Evolutionary conservation across 768 basidiomycete genomes (phyloP).

Genomic region (Lactarius sp.): DNA sequence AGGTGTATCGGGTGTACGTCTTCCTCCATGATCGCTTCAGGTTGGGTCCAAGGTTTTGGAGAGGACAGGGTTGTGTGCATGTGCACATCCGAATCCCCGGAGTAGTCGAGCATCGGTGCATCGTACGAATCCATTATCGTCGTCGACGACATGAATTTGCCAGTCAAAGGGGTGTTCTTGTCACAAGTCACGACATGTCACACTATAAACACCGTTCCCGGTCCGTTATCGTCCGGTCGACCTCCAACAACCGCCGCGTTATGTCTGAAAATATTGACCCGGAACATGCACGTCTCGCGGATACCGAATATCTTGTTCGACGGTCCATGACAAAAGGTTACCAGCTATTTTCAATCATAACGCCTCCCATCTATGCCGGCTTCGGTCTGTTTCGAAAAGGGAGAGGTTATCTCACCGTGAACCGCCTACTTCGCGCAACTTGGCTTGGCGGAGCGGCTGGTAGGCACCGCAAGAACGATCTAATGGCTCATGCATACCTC

Average conservation of each 20-base stretch:
- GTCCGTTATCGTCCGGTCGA: background rate
- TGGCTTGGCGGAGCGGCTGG: conserved; percentile 67
- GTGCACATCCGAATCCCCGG: conserved; percentile 24
- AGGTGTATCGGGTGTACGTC: conserved; percentile 17
- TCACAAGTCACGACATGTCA: background rate
- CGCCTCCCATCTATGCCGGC: conserved; percentile 55
- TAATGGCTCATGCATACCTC: background rate
- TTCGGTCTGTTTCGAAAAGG: conserved; percentile 53
- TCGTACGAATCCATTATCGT: conserved; percentile 26
- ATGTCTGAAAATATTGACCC: conserved; percentile 7
- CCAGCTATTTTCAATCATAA: conserved; percentile 56
- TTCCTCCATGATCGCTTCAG: conserved; percentile 27
- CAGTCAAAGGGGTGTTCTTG: conserved; percentile 6
- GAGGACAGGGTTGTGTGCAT: conserved; percentile 26
- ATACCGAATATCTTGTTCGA: conserved; percentile 63
- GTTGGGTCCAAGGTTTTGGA: conserved; percentile 24
- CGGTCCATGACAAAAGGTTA: conserved; percentile 64
- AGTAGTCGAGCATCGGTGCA: conserved; percentile 26
- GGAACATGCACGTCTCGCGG: conserved; percentile 41
- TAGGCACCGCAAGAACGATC: conserved; percentile 28
- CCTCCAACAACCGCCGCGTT: background rate
- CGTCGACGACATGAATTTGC: conserved; percentile 21
- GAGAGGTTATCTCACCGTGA: conserved; percentile 50
- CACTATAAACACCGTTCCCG: background rate
- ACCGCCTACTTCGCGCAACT: conserved; percentile 62